Evolutionary conservation across 441 rosid genomes (phyloP), one percentile per base, ranked within the genome.

Genomic region (Sinapis alba): DNA sequence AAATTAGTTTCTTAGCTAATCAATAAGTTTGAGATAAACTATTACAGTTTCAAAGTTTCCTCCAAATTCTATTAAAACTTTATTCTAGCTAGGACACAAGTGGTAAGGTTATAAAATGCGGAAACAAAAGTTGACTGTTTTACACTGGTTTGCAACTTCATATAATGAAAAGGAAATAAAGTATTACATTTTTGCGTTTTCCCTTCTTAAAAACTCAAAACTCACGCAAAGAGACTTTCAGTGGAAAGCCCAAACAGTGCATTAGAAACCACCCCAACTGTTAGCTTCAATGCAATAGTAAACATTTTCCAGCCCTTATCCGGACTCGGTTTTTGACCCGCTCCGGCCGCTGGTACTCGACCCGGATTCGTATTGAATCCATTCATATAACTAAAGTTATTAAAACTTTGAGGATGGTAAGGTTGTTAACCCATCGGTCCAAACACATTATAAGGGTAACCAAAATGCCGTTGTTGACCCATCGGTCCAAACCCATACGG

Each of bases 191-290:
- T 57, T 13, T 57, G 32, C 34, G 34, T 24, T 24, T 32, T 60
- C 19, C 18, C 10, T 9, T n/a, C 16, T 7, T 16, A 61, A 30
- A 30, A 30, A 28, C 2, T 18, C 4, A 61, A 68, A 3, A 21
- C 21, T 73, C 59, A 59, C 38, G 45, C 8, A 47, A 68, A 23
- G 38, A 76, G 74, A 69, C 1, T 13, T 13, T 24, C 69, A 15
- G 62, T 0, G 20, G 71, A 15, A 65, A 71, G 1, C 12, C 78
- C 83, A 73, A 79, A 69, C 16, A 82, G 1, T 1, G 34, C 21
- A 73, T 47, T 76, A 30, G 74, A 63, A 54, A 76, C 30, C 1
- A 69, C 75, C 38, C 83, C 81, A 20, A 79, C 0, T 16, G 78
- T 36, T 61, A 77, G 69, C 16, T 23, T 60, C 6, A 72, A 34